Percentiles rank a stretch among this genome's conserved stretches.
Conservation (phyloP, 1,139 yeast species). For the Groenewaldozyma sp. region DNA sequence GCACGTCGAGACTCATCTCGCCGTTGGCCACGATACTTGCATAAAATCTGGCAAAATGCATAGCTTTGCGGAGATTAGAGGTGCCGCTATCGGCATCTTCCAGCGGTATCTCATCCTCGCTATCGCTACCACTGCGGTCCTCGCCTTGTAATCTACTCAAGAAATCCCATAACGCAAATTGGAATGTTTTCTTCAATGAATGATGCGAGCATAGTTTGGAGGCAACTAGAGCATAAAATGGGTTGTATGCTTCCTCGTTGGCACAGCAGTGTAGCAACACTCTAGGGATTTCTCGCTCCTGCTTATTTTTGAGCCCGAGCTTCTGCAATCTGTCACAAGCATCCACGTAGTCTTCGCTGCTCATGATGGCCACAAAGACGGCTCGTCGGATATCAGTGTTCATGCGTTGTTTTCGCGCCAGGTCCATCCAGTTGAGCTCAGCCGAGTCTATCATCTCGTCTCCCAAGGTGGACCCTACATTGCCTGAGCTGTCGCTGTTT, state of each 20-base stretch:
- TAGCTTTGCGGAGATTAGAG: slow-evolving; percentile 45
- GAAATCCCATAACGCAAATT: slow-evolving; percentile 84
- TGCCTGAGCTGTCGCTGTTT: slow-evolving; percentile 17
- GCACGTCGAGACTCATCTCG: slow-evolving; percentile 58
- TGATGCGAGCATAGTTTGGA: slow-evolving; percentile 59
- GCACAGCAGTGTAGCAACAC: slow-evolving; percentile 80
- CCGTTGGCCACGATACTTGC: slow-evolving; percentile 70
- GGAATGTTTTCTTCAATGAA: slow-evolving; percentile 70
- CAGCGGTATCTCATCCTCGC: slow-evolving; percentile 15
- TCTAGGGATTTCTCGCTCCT: slow-evolving; percentile 78
- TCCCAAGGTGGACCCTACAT: slow-evolving; percentile 18
- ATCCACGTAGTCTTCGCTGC: slow-evolving; percentile 86
- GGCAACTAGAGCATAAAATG: slow-evolving; percentile 80
- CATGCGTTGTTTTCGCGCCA: slow-evolving; percentile 84
- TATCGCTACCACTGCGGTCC: slow-evolving; percentile 28
- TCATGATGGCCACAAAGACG: slow-evolving; percentile 86
- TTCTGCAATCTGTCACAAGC: slow-evolving; percentile 78
- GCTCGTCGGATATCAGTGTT: slow-evolving; percentile 93
- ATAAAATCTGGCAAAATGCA: slow-evolving; percentile 71
- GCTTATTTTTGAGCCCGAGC: slow-evolving; percentile 67
- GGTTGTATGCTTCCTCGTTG: slow-evolving; percentile 78
- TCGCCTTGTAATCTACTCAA: slow-evolving; percentile 60
- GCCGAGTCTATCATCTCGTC: slow-evolving; percentile 43
- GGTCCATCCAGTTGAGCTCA: slow-evolving; percentile 81
- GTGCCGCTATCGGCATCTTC: slow-evolving; percentile 36